Evolutionary conservation across 495 filamentous ascomycete genomes (phyloP).

Genomic region (Xylaria castorea): DNA sequence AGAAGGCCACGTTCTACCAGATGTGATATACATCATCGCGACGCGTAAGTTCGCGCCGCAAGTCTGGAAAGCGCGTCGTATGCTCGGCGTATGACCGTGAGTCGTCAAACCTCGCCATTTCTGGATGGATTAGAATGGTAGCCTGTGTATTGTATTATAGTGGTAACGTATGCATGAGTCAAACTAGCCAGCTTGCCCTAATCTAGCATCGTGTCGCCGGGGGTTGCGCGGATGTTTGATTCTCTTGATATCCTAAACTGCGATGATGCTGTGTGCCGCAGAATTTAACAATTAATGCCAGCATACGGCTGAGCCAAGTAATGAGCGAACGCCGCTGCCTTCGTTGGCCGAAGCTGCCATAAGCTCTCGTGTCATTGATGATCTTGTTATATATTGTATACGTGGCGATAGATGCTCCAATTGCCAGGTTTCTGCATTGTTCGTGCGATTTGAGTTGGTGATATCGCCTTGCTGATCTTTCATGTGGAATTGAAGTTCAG

Average conservation of each 20-base stretch:
- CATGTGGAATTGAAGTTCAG: not conserved
- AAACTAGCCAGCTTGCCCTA: not conserved
- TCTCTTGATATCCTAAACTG: not conserved
- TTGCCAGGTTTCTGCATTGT: not conserved
- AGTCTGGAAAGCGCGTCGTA: not conserved
- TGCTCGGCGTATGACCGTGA: too few species aligned
- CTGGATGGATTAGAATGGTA: not conserved
- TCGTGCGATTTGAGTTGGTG: not conserved
- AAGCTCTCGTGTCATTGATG: not conserved
- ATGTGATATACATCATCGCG: not conserved
- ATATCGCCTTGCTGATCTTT: not conserved
- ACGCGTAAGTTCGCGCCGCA: not conserved
- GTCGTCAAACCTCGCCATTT: too few species aligned
- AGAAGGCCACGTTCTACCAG: not conserved
- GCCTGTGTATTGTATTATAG: not conserved
- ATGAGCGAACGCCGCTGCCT: not conserved
- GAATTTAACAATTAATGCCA: not conserved
- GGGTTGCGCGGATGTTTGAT: not conserved
- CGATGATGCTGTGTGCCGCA: not conserved
- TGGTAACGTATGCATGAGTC: not conserved
- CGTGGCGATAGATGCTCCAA: not conserved
- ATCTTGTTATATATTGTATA: not conserved
- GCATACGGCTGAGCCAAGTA: not conserved
- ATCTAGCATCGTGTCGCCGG: not conserved
- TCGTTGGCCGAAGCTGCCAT: not conserved